Evolutionary conservation across 225 moss, liverwort and hornwort species (phyloP).

Genomic region (Physcomitrellopsis africana): DNA sequence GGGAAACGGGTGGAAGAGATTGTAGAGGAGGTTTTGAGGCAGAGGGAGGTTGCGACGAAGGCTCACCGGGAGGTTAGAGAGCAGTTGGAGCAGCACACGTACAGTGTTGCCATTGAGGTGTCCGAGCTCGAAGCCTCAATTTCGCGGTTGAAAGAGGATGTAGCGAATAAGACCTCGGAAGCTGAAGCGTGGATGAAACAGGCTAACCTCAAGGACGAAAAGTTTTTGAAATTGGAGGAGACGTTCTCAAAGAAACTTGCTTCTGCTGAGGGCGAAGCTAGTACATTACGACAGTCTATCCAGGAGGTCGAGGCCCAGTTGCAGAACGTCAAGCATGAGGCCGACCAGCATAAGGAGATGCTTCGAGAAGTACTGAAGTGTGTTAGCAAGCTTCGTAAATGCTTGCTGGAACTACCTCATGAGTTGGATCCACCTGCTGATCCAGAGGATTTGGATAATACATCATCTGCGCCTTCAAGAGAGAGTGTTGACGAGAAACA

Average conservation of each 20-base stretch:
- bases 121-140: constrained; percentile 90
- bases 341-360: constrained; percentile 45
- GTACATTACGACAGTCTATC: constrained; percentile 43
- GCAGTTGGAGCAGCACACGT: constrained; percentile 95
- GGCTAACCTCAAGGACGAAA: constrained; percentile 70
- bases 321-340: constrained; percentile 54
- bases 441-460: constrained; percentile 25
- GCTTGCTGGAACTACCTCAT: constrained; percentile 54
- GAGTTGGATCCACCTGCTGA: constrained; percentile 31
- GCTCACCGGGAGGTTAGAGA: constrained; percentile 64
- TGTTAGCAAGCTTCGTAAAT: constrained; percentile 50
- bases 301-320: constrained; percentile 64
- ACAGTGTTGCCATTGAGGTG: constrained; percentile 90
- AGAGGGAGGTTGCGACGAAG: constrained; percentile 73
- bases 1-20: constrained; percentile 94
- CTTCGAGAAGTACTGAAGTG: constrained; percentile 48
- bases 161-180: constrained; percentile 60
- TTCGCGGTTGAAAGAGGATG: constrained; percentile 67
- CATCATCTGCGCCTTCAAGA: constrained; percentile 22
- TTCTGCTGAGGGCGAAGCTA: constrained; percentile 56
- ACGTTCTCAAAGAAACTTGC: constrained; percentile 62
- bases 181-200: constrained; percentile 70
- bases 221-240: constrained; percentile 72
- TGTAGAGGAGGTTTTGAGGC: constrained; percentile 80
- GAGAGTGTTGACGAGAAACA: constrained; percentile 44